Conservation (phyloP, 179 eudicot species). For the Dionaea muscipula region DNA sequence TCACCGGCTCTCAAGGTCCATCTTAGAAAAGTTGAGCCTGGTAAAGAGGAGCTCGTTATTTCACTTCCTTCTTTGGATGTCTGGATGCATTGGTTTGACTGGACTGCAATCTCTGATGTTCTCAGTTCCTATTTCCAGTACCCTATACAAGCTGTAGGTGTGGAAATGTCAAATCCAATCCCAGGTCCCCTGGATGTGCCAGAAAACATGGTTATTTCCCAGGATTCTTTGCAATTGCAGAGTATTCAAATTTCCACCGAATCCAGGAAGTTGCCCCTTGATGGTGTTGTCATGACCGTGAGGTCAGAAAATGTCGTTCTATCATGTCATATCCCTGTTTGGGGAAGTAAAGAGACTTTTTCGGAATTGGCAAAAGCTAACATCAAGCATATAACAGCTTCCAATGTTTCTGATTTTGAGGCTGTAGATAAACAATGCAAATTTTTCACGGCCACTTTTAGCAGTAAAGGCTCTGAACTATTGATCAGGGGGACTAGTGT, state of each 20-base stretch:
- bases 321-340: conserved; percentile 48
- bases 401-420: conserved; percentile 13
- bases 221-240: conserved; percentile 15
- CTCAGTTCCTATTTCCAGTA: conserved; percentile 24
- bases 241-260: conserved; percentile 14
- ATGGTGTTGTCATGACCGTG: conserved; percentile 19
- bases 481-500: conserved; percentile 22
- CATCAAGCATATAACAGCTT: conserved; percentile 15
- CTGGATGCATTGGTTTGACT: conserved; percentile 66
- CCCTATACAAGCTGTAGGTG: conserved; percentile 15
- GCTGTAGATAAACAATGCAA: conserved; percentile 30
- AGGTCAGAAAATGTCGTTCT: conserved; percentile 43
- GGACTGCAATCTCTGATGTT: conserved; percentile 43
- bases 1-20: conserved; percentile 41
- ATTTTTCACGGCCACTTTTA: conserved; percentile 33
- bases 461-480: conserved; percentile 42
- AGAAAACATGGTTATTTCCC: conserved; percentile 9
- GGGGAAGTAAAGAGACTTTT: conserved; percentile 30
- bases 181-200: conserved; percentile 12
- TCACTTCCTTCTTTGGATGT: conserved; percentile 50
- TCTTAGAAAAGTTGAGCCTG: conserved; percentile 25
- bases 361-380: conserved; percentile 16
- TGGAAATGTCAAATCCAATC: conserved; percentile 17
- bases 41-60: conserved; percentile 31
- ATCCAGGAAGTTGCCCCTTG: conserved; percentile 18